Evolutionary conservation across 352 stramenopile genomes (phyloP).

Genomic region (Phytopythium montanum): DNA sequence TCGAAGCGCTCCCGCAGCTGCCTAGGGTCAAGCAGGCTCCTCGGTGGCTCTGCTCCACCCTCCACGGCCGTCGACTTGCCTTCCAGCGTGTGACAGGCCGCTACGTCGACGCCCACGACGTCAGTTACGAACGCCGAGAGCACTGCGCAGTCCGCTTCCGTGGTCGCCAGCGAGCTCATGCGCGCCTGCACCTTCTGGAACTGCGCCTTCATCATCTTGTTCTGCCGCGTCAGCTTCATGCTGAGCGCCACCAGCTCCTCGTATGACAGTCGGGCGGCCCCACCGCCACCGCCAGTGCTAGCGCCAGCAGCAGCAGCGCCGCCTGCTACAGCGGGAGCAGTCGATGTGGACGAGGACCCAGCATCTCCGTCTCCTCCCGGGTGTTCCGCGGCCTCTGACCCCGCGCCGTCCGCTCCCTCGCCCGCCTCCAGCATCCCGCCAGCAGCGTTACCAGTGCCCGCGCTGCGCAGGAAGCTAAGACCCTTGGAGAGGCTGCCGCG

Average conservation of each 20-base stretch:
- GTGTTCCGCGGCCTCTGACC: constrained; percentile 1
- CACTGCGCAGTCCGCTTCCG: constrained; percentile 42
- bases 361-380: not conserved
- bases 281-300: not conserved
- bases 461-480: constrained; percentile 71
- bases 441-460: constrained; percentile 14
- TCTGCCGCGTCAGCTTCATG: constrained; percentile 88
- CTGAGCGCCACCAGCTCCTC: constrained; percentile 80
- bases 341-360: constrained; percentile 10
- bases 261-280: constrained; percentile 55
- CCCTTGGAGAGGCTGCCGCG: constrained; percentile 70
- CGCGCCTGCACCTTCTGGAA: constrained; percentile 74
- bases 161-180: constrained; percentile 27
- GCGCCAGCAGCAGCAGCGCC: not conserved
- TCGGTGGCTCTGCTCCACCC: constrained; percentile 2
- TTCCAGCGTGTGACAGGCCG: constrained; percentile 33
- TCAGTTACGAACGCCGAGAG: constrained; percentile 52
- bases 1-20: constrained; percentile 47
- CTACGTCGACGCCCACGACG: constrained; percentile 71
- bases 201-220: constrained; percentile 84
- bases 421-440: constrained; percentile 19
- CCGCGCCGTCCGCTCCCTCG: constrained; percentile 5
- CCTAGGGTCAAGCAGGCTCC: constrained; percentile 38
- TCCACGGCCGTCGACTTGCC: constrained; percentile 8
- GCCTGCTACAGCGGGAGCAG: not conserved